Evolutionary conservation across 1,139 yeast genomes (phyloP), one percentile per base, ranked within the genome.

Genomic region (Blastobotrys illinoisensis): DNA sequence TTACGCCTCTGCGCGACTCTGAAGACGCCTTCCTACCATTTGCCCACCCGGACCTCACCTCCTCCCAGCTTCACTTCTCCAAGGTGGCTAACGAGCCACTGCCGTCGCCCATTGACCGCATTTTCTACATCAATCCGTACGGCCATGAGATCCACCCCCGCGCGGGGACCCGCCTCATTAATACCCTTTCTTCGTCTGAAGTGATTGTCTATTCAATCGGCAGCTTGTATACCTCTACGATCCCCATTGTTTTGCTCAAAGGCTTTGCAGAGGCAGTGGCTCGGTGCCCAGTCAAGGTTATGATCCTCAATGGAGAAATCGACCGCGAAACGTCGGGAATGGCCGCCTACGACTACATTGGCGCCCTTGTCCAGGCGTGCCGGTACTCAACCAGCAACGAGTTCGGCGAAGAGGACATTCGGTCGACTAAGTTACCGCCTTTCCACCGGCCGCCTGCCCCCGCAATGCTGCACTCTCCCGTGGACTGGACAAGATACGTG

Each of bases 141-240:
- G 96, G 96, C 0, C 89, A 87, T 64, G 97, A 89, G 65, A 86
- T 88, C 36, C 81, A 85, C 60, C 97, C 97, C 2, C 71, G 76
- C 23, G 93, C 95, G 1, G 86, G 86, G 61, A 72, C 82, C 5
- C 74, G 88, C 56, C 93, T 86, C 0, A 68, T 81, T 1, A 69
- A 80, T 0, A 76, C 81, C 20, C 68, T 89, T 2, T 67, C 77
- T 19, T 67, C 73, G 9, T 55, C 69, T 1, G 80, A 84, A 50
- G 77, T 80, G 13, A 71, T 90, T 0, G 75, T 91, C 0, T 89
- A 84, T 65, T 87, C 96, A 0, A 86, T 91, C 56, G 97, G 97
- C 0, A 87, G 96, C 2, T 73, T 91, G 47, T 86, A 88, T 85
- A 90, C 97, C 0, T 87, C 96, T 56, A 81, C 87, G 7, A 73